Percentiles rank a stretch among this genome's conserved stretches.
Evolutionary conservation across 805 yeast species (phyloP).

Genomic region (Myxozyma geophila): DNA sequence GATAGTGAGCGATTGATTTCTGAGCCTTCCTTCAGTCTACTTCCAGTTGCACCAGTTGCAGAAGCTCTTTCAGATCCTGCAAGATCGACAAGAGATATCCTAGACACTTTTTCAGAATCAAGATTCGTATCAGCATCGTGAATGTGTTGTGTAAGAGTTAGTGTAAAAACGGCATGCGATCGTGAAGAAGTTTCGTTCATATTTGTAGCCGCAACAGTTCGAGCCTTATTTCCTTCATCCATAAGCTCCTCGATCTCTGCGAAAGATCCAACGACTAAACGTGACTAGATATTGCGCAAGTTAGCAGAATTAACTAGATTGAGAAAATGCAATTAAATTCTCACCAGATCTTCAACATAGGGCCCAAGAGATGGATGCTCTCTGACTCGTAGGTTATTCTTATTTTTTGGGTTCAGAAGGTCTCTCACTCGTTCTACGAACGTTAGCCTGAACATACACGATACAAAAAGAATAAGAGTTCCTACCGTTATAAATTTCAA

Average conservation of each 20-base stretch:
- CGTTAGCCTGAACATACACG: not conserved
- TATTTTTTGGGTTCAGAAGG: constrained; percentile 47
- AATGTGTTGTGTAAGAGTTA: constrained; percentile 62
- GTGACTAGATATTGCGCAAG: constrained; percentile 40
- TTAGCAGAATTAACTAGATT: not conserved
- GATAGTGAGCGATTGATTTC: constrained; percentile 79
- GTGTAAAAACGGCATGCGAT: constrained; percentile 78
- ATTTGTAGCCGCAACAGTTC: constrained; percentile 74
- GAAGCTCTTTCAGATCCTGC: constrained; percentile 81
- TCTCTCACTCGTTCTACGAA: constrained; percentile 63
- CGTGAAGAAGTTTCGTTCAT: constrained; percentile 76
- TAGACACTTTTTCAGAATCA: constrained; percentile 56
- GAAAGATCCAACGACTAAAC: constrained; percentile 55
- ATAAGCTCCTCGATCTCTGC: constrained; percentile 56
- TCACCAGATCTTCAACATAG: constrained; percentile 65
- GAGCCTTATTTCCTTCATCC: constrained; percentile 54
- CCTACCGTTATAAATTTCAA: constrained; percentile 71
- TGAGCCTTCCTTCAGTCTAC: constrained; percentile 59
- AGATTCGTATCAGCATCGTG: constrained; percentile 44
- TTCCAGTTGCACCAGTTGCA: constrained; percentile 62
- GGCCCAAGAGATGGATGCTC: constrained; percentile 72
- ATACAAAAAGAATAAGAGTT: not conserved
- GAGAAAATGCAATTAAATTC: not conserved
- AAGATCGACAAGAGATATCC: constrained; percentile 70
- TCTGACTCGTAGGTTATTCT: constrained; percentile 51